Evolutionary conservation across 495 filamentous ascomycete species (phyloP), one percentile per base, ranked within the genome.

Genomic region (Lentithecium fluviatile): DNA sequence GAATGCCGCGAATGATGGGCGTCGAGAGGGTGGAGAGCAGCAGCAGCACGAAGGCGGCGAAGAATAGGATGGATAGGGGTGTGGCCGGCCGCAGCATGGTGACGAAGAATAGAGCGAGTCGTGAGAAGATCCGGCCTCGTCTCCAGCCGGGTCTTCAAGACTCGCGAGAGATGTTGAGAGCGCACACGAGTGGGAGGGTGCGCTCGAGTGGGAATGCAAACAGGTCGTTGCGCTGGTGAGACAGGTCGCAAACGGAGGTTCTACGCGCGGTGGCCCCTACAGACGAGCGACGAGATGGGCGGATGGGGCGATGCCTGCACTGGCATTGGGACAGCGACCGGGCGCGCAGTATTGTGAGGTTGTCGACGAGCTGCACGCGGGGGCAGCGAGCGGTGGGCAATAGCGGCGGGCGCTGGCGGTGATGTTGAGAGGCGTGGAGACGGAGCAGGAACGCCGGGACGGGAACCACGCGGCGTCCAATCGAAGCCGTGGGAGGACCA

Each of bases 1-100:
- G 90, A 32, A 98, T 92, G 11, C 77, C 80, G 66, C 87, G 87
- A 70, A 98, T 85, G 63, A 98, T 89, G 11, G 94, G 94, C 0
- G 91, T 92, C n/a, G 91, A 95, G 20, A 98, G 74, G 37, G 90
- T 88, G n/a, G 91, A 88, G 20, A 98, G 78, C 4, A 97, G 76
- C 20, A 98, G 79, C 29, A 97, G 79, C 49, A 77, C 85, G 76
- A 98, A 97, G 58, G 93, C 91, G 68, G 83, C 78, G 54, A 95
- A 82, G 52, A 97, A 86, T 69, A 97, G 77, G 59, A 96, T 76
- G 64, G 90, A 86, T 70, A 98, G 79, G 60, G 94, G 93, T 38
- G 94, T 98, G 69, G 94, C 94, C 51, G 94, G 94, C 65, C 93
- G 90, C 72, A 97, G 74, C 74, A 88, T 80, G 72, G 77, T 81